A percentile compares a stretch with the other conserved stretches of the same genome.
Evolutionary conservation across 306 rosid genomes (phyloP).

Genomic region (Rubus idaeus): DNA sequence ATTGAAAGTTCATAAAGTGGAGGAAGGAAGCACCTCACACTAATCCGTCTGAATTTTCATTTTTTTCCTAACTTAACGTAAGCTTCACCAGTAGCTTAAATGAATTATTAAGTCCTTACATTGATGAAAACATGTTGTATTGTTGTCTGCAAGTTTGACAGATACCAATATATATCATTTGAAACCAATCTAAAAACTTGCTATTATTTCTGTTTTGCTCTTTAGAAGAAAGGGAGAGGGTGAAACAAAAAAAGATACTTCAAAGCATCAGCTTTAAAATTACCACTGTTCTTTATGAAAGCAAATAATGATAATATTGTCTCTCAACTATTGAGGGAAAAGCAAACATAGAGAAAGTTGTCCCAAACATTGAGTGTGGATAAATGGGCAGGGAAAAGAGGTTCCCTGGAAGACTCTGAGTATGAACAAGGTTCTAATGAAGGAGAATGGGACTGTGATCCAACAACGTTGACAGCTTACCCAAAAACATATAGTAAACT

Average conservation of each 20-base stretch:
- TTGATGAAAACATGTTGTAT: not conserved
- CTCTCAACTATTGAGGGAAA: not conserved
- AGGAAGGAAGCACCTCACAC: slow-evolving; percentile 16
- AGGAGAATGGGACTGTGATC: not conserved
- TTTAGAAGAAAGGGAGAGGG: not conserved
- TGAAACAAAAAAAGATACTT: not conserved
- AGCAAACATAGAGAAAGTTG: not conserved
- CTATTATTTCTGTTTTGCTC: not conserved
- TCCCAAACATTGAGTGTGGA: not conserved
- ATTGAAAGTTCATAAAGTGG: slow-evolving; percentile 13
- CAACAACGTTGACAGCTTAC: not conserved
- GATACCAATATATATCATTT: not conserved
- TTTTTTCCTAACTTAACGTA: not conserved
- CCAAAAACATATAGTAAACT: not conserved
- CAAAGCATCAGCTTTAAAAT: not conserved
- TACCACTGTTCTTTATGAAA: not conserved
- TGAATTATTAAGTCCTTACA: not conserved
- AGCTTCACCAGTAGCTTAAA: not conserved
- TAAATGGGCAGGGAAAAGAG: not conserved
- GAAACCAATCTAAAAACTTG: not conserved
- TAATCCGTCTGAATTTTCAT: not conserved
- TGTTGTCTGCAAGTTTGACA: not conserved
- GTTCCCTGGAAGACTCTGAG: not conserved
- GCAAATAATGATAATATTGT: not conserved
- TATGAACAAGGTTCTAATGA: not conserved